These are phyloP conservation scores for Boletus vermiculosoides DNA, from an alignment of 768 basidiomycete genomes.

Conservation along the genomic window DNA sequence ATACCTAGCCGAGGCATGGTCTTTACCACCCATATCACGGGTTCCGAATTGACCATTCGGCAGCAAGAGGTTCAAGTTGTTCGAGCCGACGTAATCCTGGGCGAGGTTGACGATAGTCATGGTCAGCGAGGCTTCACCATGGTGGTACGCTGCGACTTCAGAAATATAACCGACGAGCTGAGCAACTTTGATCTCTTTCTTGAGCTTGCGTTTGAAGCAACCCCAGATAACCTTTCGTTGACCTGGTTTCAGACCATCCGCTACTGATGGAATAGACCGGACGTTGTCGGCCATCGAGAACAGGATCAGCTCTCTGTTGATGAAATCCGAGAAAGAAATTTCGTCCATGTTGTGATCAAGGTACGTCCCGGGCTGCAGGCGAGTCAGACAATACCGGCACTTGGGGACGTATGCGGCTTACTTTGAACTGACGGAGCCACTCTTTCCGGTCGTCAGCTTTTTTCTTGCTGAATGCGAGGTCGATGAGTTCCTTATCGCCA, in stretches of 20 bases:
- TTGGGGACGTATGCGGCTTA: slow-evolving; percentile 26
- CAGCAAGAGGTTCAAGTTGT: slow-evolving; percentile 85
- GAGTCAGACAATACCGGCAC: slow-evolving; percentile 1
- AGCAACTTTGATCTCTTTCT: slow-evolving; percentile 91
- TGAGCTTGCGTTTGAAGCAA: slow-evolving; percentile 93
- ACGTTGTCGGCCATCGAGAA: slow-evolving; percentile 99
- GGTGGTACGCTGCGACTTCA: slow-evolving; percentile 94
- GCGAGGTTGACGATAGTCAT: slow-evolving; percentile 92
- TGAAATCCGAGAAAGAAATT: slow-evolving; percentile 90
- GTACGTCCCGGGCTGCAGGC: slow-evolving; percentile 81
- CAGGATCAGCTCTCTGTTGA: slow-evolving; percentile 95
- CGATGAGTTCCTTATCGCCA: slow-evolving; percentile 86
- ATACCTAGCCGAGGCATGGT: slow-evolving; percentile 95
- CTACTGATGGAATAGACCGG: slow-evolving; percentile 92
- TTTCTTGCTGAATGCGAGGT: slow-evolving; percentile 99
- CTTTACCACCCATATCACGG: slow-evolving; percentile 90
- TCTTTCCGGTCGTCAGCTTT: slow-evolving; percentile 98
- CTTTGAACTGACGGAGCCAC: slow-evolving; percentile 93
- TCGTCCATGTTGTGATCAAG: slow-evolving; percentile 85
- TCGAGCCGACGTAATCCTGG: slow-evolving; percentile 92
- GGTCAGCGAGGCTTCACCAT: slow-evolving; percentile 86
- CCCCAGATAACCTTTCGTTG: slow-evolving; percentile 96
- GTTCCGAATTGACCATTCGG: slow-evolving; percentile 97
- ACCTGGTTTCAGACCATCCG: slow-evolving; percentile 95
- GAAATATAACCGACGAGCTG: slow-evolving; percentile 95